phyloP scores from a whole-genome alignment of 805 yeast genomes.

The Saccharomycopsis microspora region DNA sequence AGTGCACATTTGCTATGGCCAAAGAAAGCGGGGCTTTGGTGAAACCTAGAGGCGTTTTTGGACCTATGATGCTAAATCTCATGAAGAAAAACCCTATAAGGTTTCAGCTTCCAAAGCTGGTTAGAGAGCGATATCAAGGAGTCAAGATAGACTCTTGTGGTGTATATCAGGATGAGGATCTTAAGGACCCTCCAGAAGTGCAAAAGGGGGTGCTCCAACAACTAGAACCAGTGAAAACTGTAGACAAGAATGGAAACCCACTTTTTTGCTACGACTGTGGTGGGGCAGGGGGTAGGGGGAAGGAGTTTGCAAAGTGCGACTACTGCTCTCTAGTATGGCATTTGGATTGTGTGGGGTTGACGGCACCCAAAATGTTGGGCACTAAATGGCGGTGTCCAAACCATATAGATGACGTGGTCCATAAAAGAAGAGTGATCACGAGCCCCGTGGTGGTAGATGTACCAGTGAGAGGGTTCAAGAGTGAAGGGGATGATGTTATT shows the following conservation, averaged over 20 bases:
- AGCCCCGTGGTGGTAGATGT: slow-evolving; percentile 46
- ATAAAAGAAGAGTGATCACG: slow-evolving; percentile 35
- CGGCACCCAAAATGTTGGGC: slow-evolving; percentile 62
- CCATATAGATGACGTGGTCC: slow-evolving; percentile 49
- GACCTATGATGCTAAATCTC: slow-evolving; percentile 46
- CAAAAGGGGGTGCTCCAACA: slow-evolving; percentile 36
- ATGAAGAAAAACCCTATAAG: slow-evolving; percentile 55
- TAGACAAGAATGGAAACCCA: slow-evolving; percentile 59
- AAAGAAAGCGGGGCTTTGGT: slow-evolving; percentile 20
- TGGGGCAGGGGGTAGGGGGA: slow-evolving; percentile 37
- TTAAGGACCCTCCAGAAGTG: slow-evolving; percentile 33
- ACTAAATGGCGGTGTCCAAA: slow-evolving; percentile 88
- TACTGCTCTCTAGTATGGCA: slow-evolving; percentile 82
- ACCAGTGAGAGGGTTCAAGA: slow-evolving; percentile 33
- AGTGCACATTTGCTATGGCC: slow-evolving; percentile 33
- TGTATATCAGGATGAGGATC: slow-evolving; percentile 58
- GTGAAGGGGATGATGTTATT: slow-evolving; percentile 49
- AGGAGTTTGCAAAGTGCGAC: slow-evolving; percentile 61
- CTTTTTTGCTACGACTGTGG: slow-evolving; percentile 70
- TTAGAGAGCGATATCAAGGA: slow-evolving; percentile 64
- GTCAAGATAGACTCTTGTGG: slow-evolving; percentile 59
- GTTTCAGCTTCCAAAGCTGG: slow-evolving; percentile 52
- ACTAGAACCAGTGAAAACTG: slow-evolving; percentile 49
- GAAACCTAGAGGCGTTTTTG: slow-evolving; percentile 34
- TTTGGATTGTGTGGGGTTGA: slow-evolving; percentile 66